Percentiles rank a stretch among this genome's conserved stretches.
Evolutionary conservation across 441 rosid species (phyloP).

Genomic region (Oxalis stricta): DNA sequence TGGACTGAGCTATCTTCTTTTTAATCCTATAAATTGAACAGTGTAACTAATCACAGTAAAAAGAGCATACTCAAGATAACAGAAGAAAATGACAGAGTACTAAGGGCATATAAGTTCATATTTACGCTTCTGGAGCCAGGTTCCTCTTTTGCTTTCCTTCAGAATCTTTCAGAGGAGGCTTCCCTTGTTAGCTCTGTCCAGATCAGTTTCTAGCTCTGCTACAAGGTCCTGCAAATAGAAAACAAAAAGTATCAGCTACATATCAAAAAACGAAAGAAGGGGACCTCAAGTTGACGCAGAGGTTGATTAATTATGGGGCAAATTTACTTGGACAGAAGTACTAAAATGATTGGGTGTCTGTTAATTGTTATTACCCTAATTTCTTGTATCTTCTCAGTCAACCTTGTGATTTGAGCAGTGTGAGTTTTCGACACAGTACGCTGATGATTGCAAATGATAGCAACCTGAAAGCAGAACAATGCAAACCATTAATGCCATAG

Average conservation of each 20-base stretch:
- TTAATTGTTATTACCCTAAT: slow-evolving; percentile 49
- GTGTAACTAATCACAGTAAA: slow-evolving; percentile 3
- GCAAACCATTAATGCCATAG: slow-evolving; percentile 1
- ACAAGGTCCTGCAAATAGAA: slow-evolving; percentile 39
- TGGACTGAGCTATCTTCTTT: slow-evolving; percentile 59
- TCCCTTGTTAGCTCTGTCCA: slow-evolving; percentile 88
- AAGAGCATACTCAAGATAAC: background rate
- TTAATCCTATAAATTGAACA: slow-evolving; percentile 38
- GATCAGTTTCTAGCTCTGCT: slow-evolving; percentile 59
- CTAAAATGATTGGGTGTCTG: no score
- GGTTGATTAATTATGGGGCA: background rate
- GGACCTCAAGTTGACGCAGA: background rate
- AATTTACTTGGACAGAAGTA: background rate
- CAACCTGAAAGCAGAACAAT: slow-evolving; percentile 49
- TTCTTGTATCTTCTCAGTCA: slow-evolving; percentile 74
- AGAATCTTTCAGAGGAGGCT: slow-evolving; percentile 72
- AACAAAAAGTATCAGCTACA: slow-evolving; percentile 9
- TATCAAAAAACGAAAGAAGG: slow-evolving; percentile 1
- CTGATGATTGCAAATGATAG: slow-evolving; percentile 98
- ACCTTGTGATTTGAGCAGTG: slow-evolving; percentile 71
- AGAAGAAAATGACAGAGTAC: no score
- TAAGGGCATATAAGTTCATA: slow-evolving; percentile 2
- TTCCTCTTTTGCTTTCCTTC: slow-evolving; percentile 92
- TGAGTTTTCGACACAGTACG: slow-evolving; percentile 88
- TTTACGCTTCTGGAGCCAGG: slow-evolving; percentile 80